Conservation (phyloP, 371 early-diverging fungal species). For the Phascolomyces articulosus region DNA sequence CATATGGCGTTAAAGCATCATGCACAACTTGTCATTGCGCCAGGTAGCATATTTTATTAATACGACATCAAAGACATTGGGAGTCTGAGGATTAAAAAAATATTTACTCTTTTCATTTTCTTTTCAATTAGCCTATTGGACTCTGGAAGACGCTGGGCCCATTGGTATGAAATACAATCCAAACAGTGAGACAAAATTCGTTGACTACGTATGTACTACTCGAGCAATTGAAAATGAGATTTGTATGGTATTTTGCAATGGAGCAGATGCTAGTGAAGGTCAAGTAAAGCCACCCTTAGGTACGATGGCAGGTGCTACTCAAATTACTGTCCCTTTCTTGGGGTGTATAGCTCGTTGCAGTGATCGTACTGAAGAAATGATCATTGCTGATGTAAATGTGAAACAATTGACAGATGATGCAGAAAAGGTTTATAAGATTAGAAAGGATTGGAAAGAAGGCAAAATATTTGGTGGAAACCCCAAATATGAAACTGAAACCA, state of each 20-base stretch:
- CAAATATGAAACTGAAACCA: slow-evolving; percentile 10
- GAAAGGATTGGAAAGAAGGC: slow-evolving; percentile 36
- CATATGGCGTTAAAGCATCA: slow-evolving; percentile 31
- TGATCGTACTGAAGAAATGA: slow-evolving; percentile 32
- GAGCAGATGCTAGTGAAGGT: slow-evolving; percentile 11
- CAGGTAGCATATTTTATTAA: slow-evolving; percentile 30
- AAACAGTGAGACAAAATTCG: slow-evolving; percentile 27
- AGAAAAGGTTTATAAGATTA: slow-evolving; percentile 32
- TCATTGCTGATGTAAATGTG: slow-evolving; percentile 31
- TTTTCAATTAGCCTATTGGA: slow-evolving; percentile 31
- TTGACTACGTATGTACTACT: slow-evolving; percentile 28
- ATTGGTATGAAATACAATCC: slow-evolving; percentile 21
- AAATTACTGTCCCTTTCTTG: slow-evolving; percentile 42
- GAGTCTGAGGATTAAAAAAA: no score
- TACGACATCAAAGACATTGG: no score
- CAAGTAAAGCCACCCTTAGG: slow-evolving; percentile 20
- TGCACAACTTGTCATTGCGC: slow-evolving; percentile 40
- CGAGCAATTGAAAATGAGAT: slow-evolving; percentile 40
- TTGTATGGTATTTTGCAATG: slow-evolving; percentile 36
- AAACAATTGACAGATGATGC: slow-evolving; percentile 26
- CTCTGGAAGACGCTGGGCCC: slow-evolving; percentile 34
- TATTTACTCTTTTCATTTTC: no score
- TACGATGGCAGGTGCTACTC: slow-evolving; percentile 25
- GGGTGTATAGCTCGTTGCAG: slow-evolving; percentile 27
- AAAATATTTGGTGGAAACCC: slow-evolving; percentile 19